Conservation (phyloP, 148 eudicot genomes). For the Pouteria glomerata region DNA sequence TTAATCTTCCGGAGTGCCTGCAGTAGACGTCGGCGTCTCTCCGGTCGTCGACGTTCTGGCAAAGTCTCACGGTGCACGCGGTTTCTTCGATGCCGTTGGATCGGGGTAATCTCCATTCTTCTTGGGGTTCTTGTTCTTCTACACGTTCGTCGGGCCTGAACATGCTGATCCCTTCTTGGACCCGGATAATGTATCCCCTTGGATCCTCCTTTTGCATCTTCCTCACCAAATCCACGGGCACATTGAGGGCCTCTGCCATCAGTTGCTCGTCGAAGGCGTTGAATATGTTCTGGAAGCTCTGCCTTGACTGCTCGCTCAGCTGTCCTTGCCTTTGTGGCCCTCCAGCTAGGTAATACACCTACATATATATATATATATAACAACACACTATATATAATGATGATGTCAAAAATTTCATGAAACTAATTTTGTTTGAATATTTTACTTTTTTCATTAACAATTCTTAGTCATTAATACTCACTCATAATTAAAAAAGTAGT, state of each 20-base stretch:
- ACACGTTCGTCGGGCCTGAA: conserved; percentile 19
- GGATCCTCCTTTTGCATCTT: conserved; percentile 37
- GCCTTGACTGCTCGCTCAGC: conserved; percentile 6
- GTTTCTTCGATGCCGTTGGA: conserved; percentile 47
- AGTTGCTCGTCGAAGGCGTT: conserved; percentile 38
- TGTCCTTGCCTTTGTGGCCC: conserved; percentile 20
- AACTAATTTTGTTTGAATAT: too few relatives aligned
- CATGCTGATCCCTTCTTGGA: conserved; percentile 18
- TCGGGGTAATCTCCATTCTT: too few relatives aligned
- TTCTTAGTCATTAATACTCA: too few relatives aligned
- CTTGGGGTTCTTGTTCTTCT: conserved; percentile 16
- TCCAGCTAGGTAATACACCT: conserved; percentile 63
- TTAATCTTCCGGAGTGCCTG: conserved; percentile 47
- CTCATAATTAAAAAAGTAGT: not conserved
- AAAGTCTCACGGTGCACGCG: conserved; percentile 44
- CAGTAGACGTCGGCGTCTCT: conserved; percentile 47
- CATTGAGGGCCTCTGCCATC: conserved; percentile 47
- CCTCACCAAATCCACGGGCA: conserved; percentile 28
- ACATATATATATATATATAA: too few relatives aligned
- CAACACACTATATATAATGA: too few relatives aligned
- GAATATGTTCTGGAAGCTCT: conserved; percentile 42
- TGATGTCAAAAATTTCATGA: too few relatives aligned
- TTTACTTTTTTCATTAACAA: too few relatives aligned
- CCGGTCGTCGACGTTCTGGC: conserved; percentile 37
- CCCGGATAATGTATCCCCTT: conserved; percentile 42